These are phyloP conservation scores for Periconia macrospinosa DNA, from an alignment of 2,329 filamentous ascomycete species.

Conservation along the genomic window DNA sequence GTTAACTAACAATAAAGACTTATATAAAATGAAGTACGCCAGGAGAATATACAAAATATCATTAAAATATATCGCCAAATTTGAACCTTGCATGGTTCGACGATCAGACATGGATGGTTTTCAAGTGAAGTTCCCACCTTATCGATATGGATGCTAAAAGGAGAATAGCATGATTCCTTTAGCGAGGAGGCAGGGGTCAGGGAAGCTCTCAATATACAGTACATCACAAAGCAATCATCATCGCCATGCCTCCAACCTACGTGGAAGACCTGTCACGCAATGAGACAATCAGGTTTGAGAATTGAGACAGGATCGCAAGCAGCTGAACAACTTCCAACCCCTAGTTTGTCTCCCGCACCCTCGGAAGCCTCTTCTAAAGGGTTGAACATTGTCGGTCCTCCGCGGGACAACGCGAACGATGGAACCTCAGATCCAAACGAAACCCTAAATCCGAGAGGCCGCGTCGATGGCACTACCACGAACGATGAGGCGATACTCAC, in stretches of 20 bases:
- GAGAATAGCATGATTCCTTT: background rate
- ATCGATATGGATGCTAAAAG: background rate
- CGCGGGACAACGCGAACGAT: conserved; percentile 15
- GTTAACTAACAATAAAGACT: too few relatives aligned
- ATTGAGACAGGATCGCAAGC: conserved; percentile 18
- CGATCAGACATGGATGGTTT: too few relatives aligned
- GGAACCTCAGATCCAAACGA: conserved; percentile 11
- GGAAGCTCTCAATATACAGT: background rate
- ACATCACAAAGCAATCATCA: conserved; percentile 8
- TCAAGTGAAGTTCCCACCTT: background rate
- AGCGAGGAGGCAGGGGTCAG: background rate
- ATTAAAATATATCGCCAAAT: too few relatives aligned
- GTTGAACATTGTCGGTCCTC: conserved; percentile 5
- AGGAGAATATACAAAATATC: too few relatives aligned
- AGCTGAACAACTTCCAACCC: conserved; percentile 32
- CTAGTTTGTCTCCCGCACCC: conserved; percentile 27
- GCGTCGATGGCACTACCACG: conserved; percentile 21
- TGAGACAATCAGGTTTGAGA: conserved; percentile 32
- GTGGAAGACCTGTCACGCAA: conserved; percentile 16
- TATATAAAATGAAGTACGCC: too few relatives aligned
- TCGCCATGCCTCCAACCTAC: conserved; percentile 4
- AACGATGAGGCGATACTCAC: conserved; percentile 37
- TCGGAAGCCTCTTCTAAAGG: conserved; percentile 20
- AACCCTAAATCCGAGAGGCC: conserved; percentile 11
- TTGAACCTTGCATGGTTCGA: too few relatives aligned